Base-by-base conservation (phyloP, 208 protist species). In the Leptomonas seymouri region DNA sequence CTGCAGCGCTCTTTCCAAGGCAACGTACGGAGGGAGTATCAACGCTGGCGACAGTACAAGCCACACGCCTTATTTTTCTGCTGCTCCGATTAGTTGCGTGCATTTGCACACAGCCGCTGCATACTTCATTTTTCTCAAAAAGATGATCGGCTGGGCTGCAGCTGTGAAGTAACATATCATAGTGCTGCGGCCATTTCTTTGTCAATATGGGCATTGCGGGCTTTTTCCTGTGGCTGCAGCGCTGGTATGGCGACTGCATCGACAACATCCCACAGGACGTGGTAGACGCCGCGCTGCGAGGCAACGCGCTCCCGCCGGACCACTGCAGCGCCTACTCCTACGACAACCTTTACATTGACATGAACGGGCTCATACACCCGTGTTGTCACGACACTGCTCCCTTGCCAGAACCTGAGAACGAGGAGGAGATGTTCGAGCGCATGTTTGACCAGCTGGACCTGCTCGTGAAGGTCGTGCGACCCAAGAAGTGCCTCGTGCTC, bases 341-440 rank as follows among this genome's bases (percentile, higher is more conserved):
- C 68, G 99, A 99, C 86, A 99, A 99, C 83, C 82, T 99, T 0
- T 99, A 99, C 85, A 79, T 99, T 9, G 99, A 99, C 78, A 99
- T 99, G 98, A 99, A 99, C 74, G 97, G 97, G 11, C 79, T 99
- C 41, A 99, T 99, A 67, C 99, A 99, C 80, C 98, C 98, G 1
- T 99, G 98, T 64, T 98, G 96, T 53, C 99, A 99, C 84, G 98
- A 99, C 60, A 98, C 98, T 25, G 80, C 93, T 11, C 90, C 91
- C 9, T 61, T 90, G 36, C 80, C 87, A 44, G 78, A 93, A 60
- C 93, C 92, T 0, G 74, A 91, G 55, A 93, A 66, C 18, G 91
- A 98, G 71, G 87, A 94, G 71, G 92, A 98, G 80, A 97, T 98
- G 94, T 83, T 98, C 39, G 72, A 81, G 45, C 90, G 89, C 42